phyloP scores from a whole-genome alignment of 345 rosid species.

The Murraya koenigii region DNA sequence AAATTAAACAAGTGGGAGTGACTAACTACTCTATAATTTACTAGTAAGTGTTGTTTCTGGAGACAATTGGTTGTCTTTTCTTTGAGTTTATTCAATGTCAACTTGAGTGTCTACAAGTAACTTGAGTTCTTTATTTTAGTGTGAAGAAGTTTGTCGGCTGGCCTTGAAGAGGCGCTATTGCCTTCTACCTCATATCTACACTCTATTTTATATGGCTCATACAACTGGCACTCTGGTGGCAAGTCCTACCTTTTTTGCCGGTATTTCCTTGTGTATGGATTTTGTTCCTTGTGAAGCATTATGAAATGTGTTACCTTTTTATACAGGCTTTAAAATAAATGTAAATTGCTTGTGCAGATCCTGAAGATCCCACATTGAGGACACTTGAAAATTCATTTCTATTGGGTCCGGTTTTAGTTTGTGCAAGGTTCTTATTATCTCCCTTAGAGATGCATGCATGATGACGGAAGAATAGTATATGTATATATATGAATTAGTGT shows the following conservation, averaged over 20 bases:
- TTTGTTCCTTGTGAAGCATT: constrained; percentile 8
- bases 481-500: not conserved
- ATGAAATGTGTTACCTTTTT: not conserved
- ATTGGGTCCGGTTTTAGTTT: constrained; percentile 72
- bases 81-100: not conserved
- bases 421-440: constrained; percentile 58
- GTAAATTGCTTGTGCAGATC: constrained; percentile 45
- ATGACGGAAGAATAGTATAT: not conserved
- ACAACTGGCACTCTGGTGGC: constrained; percentile 74
- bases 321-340: not conserved
- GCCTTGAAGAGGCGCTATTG: constrained; percentile 90
- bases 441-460: constrained; percentile 7
- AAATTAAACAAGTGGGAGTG: not conserved
- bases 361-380: constrained; percentile 68
- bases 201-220: constrained; percentile 84
- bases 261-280: constrained; percentile 39
- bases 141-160: constrained; percentile 89
- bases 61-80: not conserved
- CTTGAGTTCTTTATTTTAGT: constrained; percentile 38
- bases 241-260: constrained; percentile 77
- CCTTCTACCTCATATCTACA: constrained; percentile 78
- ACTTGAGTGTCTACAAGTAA: not conserved
- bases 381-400: constrained; percentile 74
- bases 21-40: not conserved
- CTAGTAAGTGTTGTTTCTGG: not conserved